These are phyloP conservation scores for Sanchytrium tribonematis DNA, from an alignment of 371 early-diverging fungal genomes.

Conservation along the genomic window DNA sequence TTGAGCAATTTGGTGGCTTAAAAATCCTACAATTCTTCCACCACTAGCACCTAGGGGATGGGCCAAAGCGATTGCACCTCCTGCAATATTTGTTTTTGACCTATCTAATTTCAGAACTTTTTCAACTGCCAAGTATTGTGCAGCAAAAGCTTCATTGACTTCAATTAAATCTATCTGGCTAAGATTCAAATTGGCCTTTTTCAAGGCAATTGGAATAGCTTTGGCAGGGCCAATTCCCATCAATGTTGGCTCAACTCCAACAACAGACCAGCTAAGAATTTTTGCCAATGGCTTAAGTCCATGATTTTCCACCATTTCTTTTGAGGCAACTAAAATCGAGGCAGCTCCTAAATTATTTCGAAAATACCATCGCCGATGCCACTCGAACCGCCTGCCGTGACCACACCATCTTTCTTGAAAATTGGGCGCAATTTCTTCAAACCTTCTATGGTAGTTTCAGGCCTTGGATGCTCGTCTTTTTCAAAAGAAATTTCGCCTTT, in stretches of 20 bases:
- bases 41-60: constrained; percentile 90
- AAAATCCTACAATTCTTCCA: constrained; percentile 66
- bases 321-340: constrained; percentile 56
- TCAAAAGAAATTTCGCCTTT: constrained; percentile 31
- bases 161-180: constrained; percentile 69
- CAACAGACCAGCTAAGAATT: constrained; percentile 53
- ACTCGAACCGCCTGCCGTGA: constrained; percentile 82
- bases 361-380: constrained; percentile 64
- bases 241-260: constrained; percentile 31
- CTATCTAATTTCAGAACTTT: constrained; percentile 55
- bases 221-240: constrained; percentile 72
- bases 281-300: constrained; percentile 51
- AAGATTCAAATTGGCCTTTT: constrained; percentile 40
- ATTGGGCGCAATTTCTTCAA: constrained; percentile 52
- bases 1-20: constrained; percentile 50
- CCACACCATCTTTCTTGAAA: constrained; percentile 66
- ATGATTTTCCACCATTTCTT: constrained; percentile 49
- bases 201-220: constrained; percentile 60
- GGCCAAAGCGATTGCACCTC: constrained; percentile 77
- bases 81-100: constrained; percentile 48
- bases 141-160: constrained; percentile 94
- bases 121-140: constrained; percentile 64
- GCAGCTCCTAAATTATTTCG: constrained; percentile 26
- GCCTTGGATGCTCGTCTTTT: constrained; percentile 72
- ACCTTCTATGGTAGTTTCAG: constrained; percentile 41